Evolutionary conservation across 1,139 yeast species (phyloP), one percentile per base, ranked within the genome.

Genomic region (Suhomyces bokatorum): DNA sequence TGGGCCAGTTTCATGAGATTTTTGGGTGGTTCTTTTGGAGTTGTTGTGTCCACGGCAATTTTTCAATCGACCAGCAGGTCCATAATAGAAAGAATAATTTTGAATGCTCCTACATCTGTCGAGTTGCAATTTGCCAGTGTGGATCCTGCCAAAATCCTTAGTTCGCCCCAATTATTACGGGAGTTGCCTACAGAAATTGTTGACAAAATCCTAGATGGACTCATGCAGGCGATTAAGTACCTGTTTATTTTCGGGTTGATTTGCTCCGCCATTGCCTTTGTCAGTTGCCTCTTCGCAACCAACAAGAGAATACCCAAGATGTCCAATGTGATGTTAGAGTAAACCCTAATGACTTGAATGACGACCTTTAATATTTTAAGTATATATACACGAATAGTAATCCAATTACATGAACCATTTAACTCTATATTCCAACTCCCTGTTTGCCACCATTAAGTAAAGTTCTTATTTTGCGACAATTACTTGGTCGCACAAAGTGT

Each of bases 241-340:
- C 70, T 70, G 2, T 77, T 70, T 46, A 75, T 70, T 53, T 61
- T 70, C 35, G 59, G 68, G 4, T 55, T 75, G 35, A 77, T 68
- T 0, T 54, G 66, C 28, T 62, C 73, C 2, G 53, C 55, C 6
- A 44, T 63, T n/a, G 57, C 70, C 4, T 54, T 74, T 11, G 36
- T 74, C 0, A 47, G 60, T 10, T 49, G 69, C 0, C 12, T 54
- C 2, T 54, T 56, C 39, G 47, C 58, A 14, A 56, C 63, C 13
- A 58, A 56, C 39, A 43, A 47, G 37, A 41, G 53, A 17, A 46
- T 57, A 11, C 63, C 63, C 6, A 53, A 46, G 40, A 52, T 46
- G 11, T 41, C 51, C 16, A 53, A 57, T 16, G 47, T 58, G 16
- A 32, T 44, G n/a, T 13, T 22, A 27, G 44, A 32, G 13, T 26